Evolutionary conservation across 2,329 filamentous ascomycete species (phyloP).

Genomic region (Colletotrichum musicola): DNA sequence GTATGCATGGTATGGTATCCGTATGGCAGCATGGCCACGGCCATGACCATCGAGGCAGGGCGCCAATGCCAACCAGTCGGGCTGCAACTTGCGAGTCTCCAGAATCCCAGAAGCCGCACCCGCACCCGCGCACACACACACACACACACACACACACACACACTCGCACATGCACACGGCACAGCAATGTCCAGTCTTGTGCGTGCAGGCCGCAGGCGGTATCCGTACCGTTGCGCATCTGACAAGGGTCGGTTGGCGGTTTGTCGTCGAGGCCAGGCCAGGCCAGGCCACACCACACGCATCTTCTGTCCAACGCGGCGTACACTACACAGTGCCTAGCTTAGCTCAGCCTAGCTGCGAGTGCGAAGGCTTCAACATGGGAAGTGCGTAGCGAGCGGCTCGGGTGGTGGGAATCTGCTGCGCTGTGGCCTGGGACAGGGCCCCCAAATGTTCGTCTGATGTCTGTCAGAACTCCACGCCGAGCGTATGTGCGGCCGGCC

Average conservation of each 20-base stretch:
- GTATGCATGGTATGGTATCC: constrained; percentile 3
- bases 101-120: background rate
- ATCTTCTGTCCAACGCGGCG: too few relatives aligned
- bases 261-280: constrained; percentile 4
- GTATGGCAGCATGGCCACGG: too few relatives aligned
- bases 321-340: too few relatives aligned
- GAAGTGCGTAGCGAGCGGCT: constrained; percentile 3
- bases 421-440: constrained; percentile 3
- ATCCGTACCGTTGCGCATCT: background rate
- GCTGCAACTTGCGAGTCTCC: background rate
- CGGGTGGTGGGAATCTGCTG: constrained; percentile 20
- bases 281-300: too few relatives aligned
- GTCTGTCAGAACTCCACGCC: constrained; percentile 30
- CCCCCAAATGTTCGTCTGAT: constrained; percentile 33
- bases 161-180: too few relatives aligned
- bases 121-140: too few relatives aligned
- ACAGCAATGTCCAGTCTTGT: background rate
- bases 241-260: constrained; percentile 8
- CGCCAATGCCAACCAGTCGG: constrained; percentile 27
- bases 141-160: too few relatives aligned
- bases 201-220: constrained; percentile 3
- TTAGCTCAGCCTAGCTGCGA: background rate
- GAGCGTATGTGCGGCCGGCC: constrained; percentile 9
- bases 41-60: constrained; percentile 21
- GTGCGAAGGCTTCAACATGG: background rate